Base-by-base conservation (phyloP, 2,329 filamentous ascomycete species). In the Aspergillus japonicus region DNA sequence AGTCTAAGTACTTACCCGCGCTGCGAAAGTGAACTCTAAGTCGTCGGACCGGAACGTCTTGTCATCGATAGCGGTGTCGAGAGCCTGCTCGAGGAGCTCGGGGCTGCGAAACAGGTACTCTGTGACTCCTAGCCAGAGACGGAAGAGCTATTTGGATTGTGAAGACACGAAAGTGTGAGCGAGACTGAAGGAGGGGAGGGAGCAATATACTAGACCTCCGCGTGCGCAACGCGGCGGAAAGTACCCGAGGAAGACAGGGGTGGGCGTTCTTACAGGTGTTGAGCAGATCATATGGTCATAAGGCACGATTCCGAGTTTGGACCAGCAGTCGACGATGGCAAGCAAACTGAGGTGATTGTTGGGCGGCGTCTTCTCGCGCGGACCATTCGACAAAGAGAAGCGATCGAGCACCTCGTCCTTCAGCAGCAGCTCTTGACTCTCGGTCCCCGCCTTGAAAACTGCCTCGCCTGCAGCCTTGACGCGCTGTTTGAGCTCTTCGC, bases 211-310 rank as follows among this genome's bases (percentile, higher is more conserved):
- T 12, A 16, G 14, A 12, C 33, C 14, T 16, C 33, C 33, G 33
- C 33, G 33, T 35, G 33, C 33, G 33, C 33, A 44, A 44, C 39
- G 16, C 39, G 16, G 2, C 47, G n/a, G 39, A 42, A 16, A 35
- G 6, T 35, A 16, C 14, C 26, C 26, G 7, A 7, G 26, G 33
- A 35, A 10, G 33, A 35, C 12, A 6, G 33, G 33, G 26, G 33
- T 39, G 4, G 33, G 33, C 24, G 31, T 39, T 79, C 84, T 73
- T 71, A 88, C 85, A 52, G 95, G 95, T 44, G 95, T 99, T 56
- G 92, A 96, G 80, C 95, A 99, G 67, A 99, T 96, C 93, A 99
- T 99, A 81, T 99, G 96, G 77, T 99, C 94, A 76, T 99, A 99
- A 0, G 95, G 95, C 51, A 96, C 90, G 69, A 97, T 99, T 35